These are phyloP conservation scores for Metroxylon sagu DNA, from an alignment of 176 grass and related monocot genomes.

Conservation along the genomic window DNA sequence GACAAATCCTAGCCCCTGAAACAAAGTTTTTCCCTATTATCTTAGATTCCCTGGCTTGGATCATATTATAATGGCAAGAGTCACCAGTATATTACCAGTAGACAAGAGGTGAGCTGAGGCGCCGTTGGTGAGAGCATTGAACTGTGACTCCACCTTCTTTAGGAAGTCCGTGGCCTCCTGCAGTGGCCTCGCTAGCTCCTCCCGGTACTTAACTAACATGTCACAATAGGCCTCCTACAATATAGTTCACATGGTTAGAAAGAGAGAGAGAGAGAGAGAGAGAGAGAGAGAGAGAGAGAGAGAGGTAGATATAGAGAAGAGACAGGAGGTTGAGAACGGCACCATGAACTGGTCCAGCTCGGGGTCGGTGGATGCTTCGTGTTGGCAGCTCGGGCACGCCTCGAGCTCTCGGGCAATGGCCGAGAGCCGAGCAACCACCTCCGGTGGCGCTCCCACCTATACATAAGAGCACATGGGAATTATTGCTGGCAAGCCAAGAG, in stretches of 20 bases:
- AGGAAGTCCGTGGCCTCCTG: slow-evolving; percentile 68
- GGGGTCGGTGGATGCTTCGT: slow-evolving; percentile 30
- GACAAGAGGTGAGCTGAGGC: slow-evolving; percentile 3
- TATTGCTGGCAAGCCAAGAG: neutral
- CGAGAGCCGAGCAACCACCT: slow-evolving; percentile 42
- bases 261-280: too few relatives aligned
- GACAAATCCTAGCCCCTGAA: too few relatives aligned
- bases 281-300: too few relatives aligned
- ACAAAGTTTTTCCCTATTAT: too few relatives aligned
- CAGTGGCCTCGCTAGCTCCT: slow-evolving; percentile 58
- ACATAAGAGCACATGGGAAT: slow-evolving; percentile 12
- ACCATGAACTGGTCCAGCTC: slow-evolving; percentile 97
- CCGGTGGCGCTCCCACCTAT: slow-evolving; percentile 68
- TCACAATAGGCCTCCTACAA: slow-evolving; percentile 56
- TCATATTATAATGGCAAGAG: too few relatives aligned
- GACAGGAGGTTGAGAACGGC: neutral
- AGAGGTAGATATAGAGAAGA: too few relatives aligned
- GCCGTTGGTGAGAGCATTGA: slow-evolving; percentile 38
- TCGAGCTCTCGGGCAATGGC: slow-evolving; percentile 41
- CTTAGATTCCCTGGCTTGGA: too few relatives aligned
- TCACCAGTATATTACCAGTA: too few relatives aligned
- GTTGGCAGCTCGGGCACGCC: slow-evolving; percentile 15
- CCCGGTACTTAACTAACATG: slow-evolving; percentile 52
- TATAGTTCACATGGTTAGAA: neutral
- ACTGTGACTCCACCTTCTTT: slow-evolving; percentile 59